Conservation (phyloP, 176 grass and related monocot genomes). For the Phyllostachys edulis region DNA sequence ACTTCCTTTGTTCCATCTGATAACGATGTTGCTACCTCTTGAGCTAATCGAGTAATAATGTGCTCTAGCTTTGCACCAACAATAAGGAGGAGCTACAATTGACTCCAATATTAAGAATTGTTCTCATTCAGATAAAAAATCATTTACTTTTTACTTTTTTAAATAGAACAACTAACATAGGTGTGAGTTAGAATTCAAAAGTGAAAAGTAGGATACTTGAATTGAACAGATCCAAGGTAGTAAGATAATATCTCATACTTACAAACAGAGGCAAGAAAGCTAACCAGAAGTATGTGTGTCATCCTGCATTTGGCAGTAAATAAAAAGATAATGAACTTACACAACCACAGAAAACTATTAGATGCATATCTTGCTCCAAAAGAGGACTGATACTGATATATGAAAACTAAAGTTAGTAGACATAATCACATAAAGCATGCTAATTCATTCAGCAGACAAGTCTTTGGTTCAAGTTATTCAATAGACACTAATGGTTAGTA, state of each 20-base stretch:
- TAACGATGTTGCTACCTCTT: conserved; percentile 44
- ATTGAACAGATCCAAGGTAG: not conserved
- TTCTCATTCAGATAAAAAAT: not conserved
- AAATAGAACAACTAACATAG: not conserved
- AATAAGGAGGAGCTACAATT: conserved; percentile 73
- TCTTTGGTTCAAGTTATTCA: not conserved
- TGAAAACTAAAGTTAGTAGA: not conserved
- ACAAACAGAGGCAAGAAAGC: conserved; percentile 90
- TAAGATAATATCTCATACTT: conserved; percentile 47
- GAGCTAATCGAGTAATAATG: conserved; percentile 72
- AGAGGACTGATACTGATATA: not conserved
- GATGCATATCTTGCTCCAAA: not conserved
- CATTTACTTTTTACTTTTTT: not conserved
- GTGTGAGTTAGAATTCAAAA: conserved; percentile 28
- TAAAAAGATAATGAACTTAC: conserved; percentile 4
- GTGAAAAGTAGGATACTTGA: not conserved
- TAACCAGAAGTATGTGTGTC: conserved; percentile 95
- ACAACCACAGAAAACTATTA: not conserved
- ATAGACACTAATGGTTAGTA: not conserved
- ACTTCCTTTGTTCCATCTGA: not conserved
- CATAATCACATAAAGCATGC: not conserved
- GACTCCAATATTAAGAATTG: conserved; percentile 17
- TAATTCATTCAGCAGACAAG: conserved; percentile 11
- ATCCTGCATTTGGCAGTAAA: conserved; percentile 72
- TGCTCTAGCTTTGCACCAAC: conserved; percentile 87